These are phyloP conservation scores for Apodospora peruviana DNA, from an alignment of 495 filamentous ascomycete genomes.

Conservation along the genomic window DNA sequence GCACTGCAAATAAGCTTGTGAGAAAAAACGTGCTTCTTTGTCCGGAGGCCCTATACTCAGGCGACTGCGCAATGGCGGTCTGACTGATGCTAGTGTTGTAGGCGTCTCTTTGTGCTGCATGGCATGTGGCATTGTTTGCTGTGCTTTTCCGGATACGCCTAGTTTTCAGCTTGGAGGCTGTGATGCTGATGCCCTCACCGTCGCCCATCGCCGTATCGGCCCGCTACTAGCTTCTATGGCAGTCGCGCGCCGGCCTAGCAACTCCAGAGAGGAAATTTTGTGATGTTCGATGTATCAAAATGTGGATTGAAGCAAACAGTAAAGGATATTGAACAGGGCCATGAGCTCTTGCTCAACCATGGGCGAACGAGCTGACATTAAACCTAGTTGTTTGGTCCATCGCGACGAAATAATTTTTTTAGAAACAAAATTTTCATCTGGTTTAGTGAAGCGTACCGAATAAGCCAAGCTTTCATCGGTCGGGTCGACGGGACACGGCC, in stretches of 20 bases:
- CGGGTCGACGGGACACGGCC: constrained; percentile 9
- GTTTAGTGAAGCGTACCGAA: not conserved
- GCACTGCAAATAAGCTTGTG: not conserved
- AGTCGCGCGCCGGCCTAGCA: too few relatives aligned
- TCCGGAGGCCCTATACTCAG: not conserved
- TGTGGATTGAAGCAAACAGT: too few relatives aligned
- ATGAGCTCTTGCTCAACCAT: too few relatives aligned
- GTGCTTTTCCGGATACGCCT: not conserved
- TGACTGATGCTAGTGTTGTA: too few relatives aligned
- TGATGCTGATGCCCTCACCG: not conserved
- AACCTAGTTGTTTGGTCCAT: too few relatives aligned
- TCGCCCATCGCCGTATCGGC: not conserved
- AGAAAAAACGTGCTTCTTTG: constrained; percentile 1
- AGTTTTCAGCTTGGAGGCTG: not conserved
- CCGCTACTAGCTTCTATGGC: too few relatives aligned
- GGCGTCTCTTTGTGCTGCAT: not conserved
- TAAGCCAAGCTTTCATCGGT: constrained; percentile 1
- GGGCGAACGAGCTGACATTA: too few relatives aligned
- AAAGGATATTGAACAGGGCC: too few relatives aligned
- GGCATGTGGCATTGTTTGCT: not conserved
- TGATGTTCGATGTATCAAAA: too few relatives aligned
- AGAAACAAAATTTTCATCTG: not conserved
- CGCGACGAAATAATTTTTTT: too few relatives aligned
- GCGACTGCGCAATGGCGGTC: not conserved
- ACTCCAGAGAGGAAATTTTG: too few relatives aligned